Percentiles rank a stretch among this genome's conserved stretches.
These are phyloP conservation scores for Moricandia arvensis DNA, from an alignment of 345 rosid species.

Conservation along the genomic window DNA sequence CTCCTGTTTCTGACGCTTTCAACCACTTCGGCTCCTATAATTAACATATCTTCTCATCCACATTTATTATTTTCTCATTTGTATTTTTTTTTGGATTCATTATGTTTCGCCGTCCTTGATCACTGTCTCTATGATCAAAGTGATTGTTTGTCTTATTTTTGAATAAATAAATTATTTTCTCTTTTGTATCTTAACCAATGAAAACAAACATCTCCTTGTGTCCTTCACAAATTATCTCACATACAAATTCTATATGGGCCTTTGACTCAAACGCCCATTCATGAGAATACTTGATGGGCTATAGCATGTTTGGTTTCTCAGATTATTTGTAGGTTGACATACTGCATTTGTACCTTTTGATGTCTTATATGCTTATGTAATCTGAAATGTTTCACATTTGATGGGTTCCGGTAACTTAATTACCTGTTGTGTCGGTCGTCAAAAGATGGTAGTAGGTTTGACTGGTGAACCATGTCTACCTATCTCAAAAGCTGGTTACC, in stretches of 20 bases:
- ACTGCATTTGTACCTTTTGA: background rate
- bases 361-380: conserved; percentile 3
- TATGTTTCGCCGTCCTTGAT: conserved; percentile 37
- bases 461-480: conserved; percentile 33
- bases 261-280: conserved; percentile 4
- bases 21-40: conserved; percentile 54
- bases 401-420: conserved; percentile 2
- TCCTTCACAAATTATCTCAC: background rate
- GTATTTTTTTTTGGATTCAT: background rate
- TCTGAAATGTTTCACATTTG: background rate
- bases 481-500: conserved; percentile 31
- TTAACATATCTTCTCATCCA: conserved; percentile 33
- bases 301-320: background rate
- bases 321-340: background rate
- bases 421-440: conserved; percentile 1
- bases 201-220: background rate
- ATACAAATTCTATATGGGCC: conserved; percentile 1
- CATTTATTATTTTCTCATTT: conserved; percentile 11
- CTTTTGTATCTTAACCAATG: conserved; percentile 10
- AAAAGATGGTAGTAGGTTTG: conserved; percentile 31
- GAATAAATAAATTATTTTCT: conserved; percentile 18
- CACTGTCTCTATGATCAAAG: conserved; percentile 36
- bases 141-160: conserved; percentile 32
- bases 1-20: conserved; percentile 63
- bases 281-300: background rate